phyloP scores from a whole-genome alignment of 345 rosid genomes.

The Populus alba region DNA sequence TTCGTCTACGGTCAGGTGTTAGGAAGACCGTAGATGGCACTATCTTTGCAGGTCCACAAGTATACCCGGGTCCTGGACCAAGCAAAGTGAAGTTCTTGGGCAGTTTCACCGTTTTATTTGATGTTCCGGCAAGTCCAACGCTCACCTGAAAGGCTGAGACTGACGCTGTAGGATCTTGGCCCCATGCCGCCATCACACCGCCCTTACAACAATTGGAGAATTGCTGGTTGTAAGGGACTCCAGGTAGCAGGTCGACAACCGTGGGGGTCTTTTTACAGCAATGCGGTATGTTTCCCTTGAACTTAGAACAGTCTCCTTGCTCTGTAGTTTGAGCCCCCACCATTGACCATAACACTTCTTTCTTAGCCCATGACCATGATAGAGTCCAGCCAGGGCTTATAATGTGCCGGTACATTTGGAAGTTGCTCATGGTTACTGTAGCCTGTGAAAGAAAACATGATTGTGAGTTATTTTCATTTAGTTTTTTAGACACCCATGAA shows the following conservation, averaged over 20 bases:
- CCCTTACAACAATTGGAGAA: conserved; percentile 63
- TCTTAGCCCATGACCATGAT: conserved; percentile 71
- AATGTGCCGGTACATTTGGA: conserved; percentile 58
- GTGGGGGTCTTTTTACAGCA: conserved; percentile 49
- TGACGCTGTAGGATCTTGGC: conserved; percentile 53
- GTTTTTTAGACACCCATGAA: neutral
- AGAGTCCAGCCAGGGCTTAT: conserved; percentile 64
- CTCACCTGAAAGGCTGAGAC: conserved; percentile 64
- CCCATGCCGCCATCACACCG: conserved; percentile 62
- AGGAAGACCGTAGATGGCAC: conserved; percentile 58
- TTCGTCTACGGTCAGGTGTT: conserved; percentile 49
- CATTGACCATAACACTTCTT: conserved; percentile 75
- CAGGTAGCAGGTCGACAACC: conserved; percentile 66
- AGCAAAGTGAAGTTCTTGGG: conserved; percentile 61
- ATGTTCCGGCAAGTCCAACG: conserved; percentile 63
- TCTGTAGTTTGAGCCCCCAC: conserved; percentile 69
- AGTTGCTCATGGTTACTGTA: conserved; percentile 55
- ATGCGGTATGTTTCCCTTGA: conserved; percentile 64
- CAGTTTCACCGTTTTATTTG: conserved; percentile 59
- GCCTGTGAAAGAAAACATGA: conserved; percentile 36
- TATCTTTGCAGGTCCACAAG: conserved; percentile 57
- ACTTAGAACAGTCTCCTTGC: conserved; percentile 81
- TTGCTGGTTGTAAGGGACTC: conserved; percentile 68
- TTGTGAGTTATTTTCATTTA: neutral
- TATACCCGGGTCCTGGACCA: conserved; percentile 69